Percentiles rank a stretch among this genome's conserved stretches.
These are phyloP conservation scores for Polychaeton citri DNA, from an alignment of 2,329 filamentous ascomycete species.

Conservation along the genomic window DNA sequence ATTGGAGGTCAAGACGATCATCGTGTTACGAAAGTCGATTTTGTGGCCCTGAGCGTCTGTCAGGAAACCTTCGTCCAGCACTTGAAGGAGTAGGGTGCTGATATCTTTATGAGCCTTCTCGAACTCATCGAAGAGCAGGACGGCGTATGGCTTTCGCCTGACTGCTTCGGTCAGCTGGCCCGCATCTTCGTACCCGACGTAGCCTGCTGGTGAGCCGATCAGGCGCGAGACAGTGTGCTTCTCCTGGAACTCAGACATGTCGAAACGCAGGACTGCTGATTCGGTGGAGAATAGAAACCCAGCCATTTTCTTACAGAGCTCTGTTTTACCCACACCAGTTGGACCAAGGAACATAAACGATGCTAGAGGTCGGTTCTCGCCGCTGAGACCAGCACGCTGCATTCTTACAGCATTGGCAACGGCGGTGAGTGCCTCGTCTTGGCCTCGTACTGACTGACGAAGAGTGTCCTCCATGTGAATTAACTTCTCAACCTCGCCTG, in stretches of 20 bases:
- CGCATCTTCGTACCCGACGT: slow-evolving; percentile 92
- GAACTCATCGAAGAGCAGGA: slow-evolving; percentile 92
- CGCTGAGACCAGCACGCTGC: slow-evolving; percentile 81
- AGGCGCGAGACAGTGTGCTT: slow-evolving; percentile 90
- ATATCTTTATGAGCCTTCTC: slow-evolving; percentile 97
- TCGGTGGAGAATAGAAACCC: slow-evolving; percentile 88
- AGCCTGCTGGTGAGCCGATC: slow-evolving; percentile 86
- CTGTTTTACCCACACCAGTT: slow-evolving; percentile 93
- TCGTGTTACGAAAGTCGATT: slow-evolving; percentile 90
- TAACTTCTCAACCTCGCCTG: slow-evolving; percentile 86
- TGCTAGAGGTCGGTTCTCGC: slow-evolving; percentile 80
- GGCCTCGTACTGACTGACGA: slow-evolving; percentile 70
- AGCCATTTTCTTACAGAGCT: slow-evolving; percentile 92
- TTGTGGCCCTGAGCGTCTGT: slow-evolving; percentile 94
- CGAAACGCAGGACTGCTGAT: slow-evolving; percentile 80
- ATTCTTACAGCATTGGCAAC: slow-evolving; percentile 88
- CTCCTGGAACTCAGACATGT: slow-evolving; percentile 97
- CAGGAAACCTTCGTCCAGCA: slow-evolving; percentile 89
- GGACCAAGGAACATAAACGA: slow-evolving; percentile 97
- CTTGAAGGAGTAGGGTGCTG: slow-evolving; percentile 78
- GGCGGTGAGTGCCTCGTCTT: slow-evolving; percentile 83
- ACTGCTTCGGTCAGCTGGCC: slow-evolving; percentile 94
- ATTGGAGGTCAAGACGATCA: slow-evolving; percentile 93
- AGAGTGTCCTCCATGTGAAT: slow-evolving; percentile 91
- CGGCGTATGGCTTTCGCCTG: slow-evolving; percentile 84